Conservation (phyloP, 2,329 filamentous ascomycete genomes). For the Hymenoscyphus scutula region DNA sequence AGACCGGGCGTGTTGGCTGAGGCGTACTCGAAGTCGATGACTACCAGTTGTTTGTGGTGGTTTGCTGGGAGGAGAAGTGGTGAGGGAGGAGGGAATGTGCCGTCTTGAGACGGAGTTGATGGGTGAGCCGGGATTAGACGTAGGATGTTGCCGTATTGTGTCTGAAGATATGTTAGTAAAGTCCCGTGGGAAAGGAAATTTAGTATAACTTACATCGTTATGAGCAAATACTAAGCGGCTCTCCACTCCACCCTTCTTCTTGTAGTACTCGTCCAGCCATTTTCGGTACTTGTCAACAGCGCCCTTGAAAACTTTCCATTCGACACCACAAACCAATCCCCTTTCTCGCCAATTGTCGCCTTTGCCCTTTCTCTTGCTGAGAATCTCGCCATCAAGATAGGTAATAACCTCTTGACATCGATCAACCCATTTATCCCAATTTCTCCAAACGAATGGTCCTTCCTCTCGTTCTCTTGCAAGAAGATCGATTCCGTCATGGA, state of each 20-base stretch:
- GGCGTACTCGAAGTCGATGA: slow-evolving; percentile 98
- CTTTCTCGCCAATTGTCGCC: slow-evolving; percentile 61
- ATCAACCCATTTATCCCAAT: slow-evolving; percentile 76
- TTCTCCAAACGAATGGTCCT: slow-evolving; percentile 82
- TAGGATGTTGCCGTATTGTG: slow-evolving; percentile 97
- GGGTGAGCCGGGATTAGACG: slow-evolving; percentile 65
- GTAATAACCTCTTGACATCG: slow-evolving; percentile 51
- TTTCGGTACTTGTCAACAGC: slow-evolving; percentile 74
- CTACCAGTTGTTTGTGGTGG: slow-evolving; percentile 91
- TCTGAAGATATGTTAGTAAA: slow-evolving; percentile 51
- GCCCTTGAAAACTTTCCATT: slow-evolving; percentile 75
- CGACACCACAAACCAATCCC: slow-evolving; percentile 78
- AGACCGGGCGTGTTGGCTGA: slow-evolving; percentile 81
- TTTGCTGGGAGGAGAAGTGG: slow-evolving; percentile 86
- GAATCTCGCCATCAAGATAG: slow-evolving; percentile 57
- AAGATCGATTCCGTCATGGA: slow-evolving; percentile 90
- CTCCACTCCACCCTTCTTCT: slow-evolving; percentile 63
- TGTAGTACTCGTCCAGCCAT: slow-evolving; percentile 71
- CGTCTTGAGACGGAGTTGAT: slow-evolving; percentile 42
- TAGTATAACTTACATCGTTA: slow-evolving; percentile 71
- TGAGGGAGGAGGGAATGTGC: slow-evolving; percentile 46
- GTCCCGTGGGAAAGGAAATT: neutral
- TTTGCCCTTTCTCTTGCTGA: slow-evolving; percentile 36
- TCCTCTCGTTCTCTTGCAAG: slow-evolving; percentile 72
- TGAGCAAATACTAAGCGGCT: slow-evolving; percentile 89